Evolutionary conservation across 345 rosid species (phyloP), one percentile per base, ranked within the genome.

Genomic region (Eucalyptus pumila): DNA sequence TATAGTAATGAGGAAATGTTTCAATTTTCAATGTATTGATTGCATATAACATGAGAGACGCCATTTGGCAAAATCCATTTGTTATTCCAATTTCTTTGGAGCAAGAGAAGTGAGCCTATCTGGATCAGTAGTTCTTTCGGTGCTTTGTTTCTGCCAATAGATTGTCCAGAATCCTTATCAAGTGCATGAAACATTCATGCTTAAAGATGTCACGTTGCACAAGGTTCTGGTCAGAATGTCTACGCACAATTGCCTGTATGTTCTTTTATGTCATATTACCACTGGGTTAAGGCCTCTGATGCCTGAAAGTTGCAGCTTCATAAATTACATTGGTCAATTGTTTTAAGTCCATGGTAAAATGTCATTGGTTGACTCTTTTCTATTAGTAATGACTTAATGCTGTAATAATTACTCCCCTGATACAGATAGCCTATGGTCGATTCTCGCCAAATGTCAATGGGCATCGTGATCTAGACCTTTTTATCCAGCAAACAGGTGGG

Each of bases 401-500:
- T 65, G 76, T n/a, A 6, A 37, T 76, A 76, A 76, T 21, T 23
- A 76, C 26, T 87, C 32, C 37, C 37, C n/a, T 85, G 69, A 72
- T 93, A 56, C 93, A 96, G 99, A 90, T 94, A 89, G 91, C 95
- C 80, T 95, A 95, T 90, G 97, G 99, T 56, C 94, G 97, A 87
- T 97, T 96, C 93, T 95, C 94, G 27, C 93, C 93, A 62, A 90
- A 54, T 87, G 89, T 88, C 58, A 92, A 89, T 27, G 94, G 97
- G 62, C 90, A 92, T 87, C 94, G 98, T 37, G 95, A 97, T 87
- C 87, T 97, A 48, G 99, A 96, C 91, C 90, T 95, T n/a, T 97
- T 97, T 92, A 91, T 97, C 93, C 97, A 94, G 93, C 95, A 93
- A 86, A 95, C 92, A 83, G 97, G 95, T 92, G 96, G 94, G 91